Conservation (phyloP, 2,329 filamentous ascomycete species). For the Aureobasidium sp. region DNA sequence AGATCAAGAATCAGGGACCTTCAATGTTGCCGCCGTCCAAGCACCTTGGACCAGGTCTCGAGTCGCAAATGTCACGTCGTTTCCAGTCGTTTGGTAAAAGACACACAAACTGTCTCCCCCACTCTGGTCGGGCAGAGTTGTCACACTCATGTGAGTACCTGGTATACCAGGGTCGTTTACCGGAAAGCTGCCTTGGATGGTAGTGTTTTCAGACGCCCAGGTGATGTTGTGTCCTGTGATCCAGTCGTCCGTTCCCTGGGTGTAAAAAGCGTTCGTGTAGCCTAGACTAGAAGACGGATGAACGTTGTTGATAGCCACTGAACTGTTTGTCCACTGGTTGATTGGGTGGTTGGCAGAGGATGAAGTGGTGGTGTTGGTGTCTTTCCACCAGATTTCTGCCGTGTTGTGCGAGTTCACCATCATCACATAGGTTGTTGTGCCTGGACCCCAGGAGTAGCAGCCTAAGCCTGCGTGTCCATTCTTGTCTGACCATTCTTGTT, state of each 20-base stretch:
- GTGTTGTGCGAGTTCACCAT: conserved; percentile 32
- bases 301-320: conserved; percentile 28
- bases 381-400: conserved; percentile 38
- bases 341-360: conserved; percentile 30
- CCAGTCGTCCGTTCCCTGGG: conserved; percentile 24
- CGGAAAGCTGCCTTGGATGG: conserved; percentile 25
- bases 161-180: conserved; percentile 28
- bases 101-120: conserved; percentile 26
- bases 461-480: conserved; percentile 39
- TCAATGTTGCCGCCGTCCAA: conserved; percentile 20
- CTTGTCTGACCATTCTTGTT: conserved; percentile 30
- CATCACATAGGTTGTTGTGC: conserved; percentile 36
- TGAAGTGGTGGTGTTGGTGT: conserved; percentile 30
- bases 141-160: conserved; percentile 35
- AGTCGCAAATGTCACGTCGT: conserved; percentile 23
- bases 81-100: conserved; percentile 26
- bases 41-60: conserved; percentile 25
- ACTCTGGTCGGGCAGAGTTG: conserved; percentile 26
- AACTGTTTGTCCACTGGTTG: conserved; percentile 31
- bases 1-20: conserved; percentile 4
- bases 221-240: conserved; percentile 34
- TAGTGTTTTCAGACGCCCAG: conserved; percentile 33
- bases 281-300: conserved; percentile 33
- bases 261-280: conserved; percentile 37
- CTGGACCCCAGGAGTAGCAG: conserved; percentile 36